These are phyloP conservation scores for Prinsepia uniflora DNA, from an alignment of 306 rosid genomes.

Conservation along the genomic window DNA sequence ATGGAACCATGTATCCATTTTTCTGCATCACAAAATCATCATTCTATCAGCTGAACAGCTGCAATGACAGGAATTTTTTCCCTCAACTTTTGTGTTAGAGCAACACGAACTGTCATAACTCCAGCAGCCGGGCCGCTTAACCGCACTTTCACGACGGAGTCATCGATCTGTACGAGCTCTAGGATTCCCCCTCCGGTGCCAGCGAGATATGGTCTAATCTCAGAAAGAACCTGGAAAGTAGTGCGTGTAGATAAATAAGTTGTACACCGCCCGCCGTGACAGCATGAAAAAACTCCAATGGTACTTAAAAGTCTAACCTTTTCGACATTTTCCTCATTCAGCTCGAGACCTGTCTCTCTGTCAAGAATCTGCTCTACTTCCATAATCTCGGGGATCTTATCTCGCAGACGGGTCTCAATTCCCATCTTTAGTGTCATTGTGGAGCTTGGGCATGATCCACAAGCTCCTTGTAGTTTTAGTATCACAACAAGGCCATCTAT, in stretches of 20 bases:
- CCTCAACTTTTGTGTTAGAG: conserved; percentile 83
- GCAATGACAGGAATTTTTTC: conserved; percentile 90
- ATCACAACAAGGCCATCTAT: conserved; percentile 93
- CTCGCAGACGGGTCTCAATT: conserved; percentile 79
- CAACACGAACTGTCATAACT: conserved; percentile 90
- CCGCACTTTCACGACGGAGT: conserved; percentile 68
- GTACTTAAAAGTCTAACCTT: conserved; percentile 38
- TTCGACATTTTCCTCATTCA: conserved; percentile 77
- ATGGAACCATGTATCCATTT: not conserved
- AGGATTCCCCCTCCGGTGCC: conserved; percentile 96
- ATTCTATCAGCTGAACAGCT: conserved; percentile 79
- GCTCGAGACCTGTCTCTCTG: conserved; percentile 81
- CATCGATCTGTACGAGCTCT: conserved; percentile 65
- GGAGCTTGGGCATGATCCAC: conserved; percentile 97
- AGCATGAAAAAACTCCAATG: no score
- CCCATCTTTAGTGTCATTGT: conserved; percentile 96
- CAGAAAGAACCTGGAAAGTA: conserved; percentile 69
- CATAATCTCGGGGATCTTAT: conserved; percentile 88
- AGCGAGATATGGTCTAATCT: conserved; percentile 88
- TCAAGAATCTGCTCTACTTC: conserved; percentile 86
- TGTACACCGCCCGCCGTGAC: no score
- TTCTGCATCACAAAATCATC: conserved; percentile 18
- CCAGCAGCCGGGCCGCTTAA: conserved; percentile 88
- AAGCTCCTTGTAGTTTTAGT: conserved; percentile 93
- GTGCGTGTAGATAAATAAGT: not conserved